phyloP scores from a whole-genome alignment of 148 eudicot species.

The Mesembryanthemum crystallinum region DNA sequence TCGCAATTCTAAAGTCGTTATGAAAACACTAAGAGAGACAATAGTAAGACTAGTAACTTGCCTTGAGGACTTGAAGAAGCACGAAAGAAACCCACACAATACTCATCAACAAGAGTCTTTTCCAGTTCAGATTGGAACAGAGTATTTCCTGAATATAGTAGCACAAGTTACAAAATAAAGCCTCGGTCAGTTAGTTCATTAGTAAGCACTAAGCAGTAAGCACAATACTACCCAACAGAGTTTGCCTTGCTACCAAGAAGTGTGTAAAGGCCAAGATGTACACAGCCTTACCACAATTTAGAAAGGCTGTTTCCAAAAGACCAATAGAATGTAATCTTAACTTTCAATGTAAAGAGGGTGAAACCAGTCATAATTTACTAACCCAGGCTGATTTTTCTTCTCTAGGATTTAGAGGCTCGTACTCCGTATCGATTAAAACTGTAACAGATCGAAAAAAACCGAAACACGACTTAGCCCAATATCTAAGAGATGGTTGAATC shows the following conservation, averaged over 20 bases:
- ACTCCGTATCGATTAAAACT: constrained; percentile 73
- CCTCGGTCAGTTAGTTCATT: neutral
- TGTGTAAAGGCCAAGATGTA: neutral
- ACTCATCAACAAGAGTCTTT: constrained; percentile 50
- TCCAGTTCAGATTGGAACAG: constrained; percentile 56
- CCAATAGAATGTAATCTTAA: neutral
- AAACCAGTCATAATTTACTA: constrained; percentile 24
- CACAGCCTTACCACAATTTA: neutral
- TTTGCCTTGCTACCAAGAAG: too few relatives aligned
- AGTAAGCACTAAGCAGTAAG: too few relatives aligned
- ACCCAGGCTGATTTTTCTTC: constrained; percentile 74
- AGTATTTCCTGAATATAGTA: constrained; percentile 52
- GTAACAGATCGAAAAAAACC: constrained; percentile 24
- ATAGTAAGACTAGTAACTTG: constrained; percentile 29
- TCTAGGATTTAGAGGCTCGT: constrained; percentile 59
- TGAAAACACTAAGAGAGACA: neutral
- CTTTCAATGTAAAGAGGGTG: neutral
- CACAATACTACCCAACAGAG: too few relatives aligned
- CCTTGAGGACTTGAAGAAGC: constrained; percentile 83
- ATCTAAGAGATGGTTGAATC: neutral
- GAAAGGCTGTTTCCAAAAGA: neutral
- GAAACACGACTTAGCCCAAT: neutral
- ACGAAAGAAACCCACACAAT: constrained; percentile 68
- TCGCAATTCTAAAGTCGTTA: neutral
- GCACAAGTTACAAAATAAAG: neutral